Evolutionary conservation across 2,329 filamentous ascomycete species (phyloP), one percentile per base, ranked within the genome.

Genomic region (Calycina marina): DNA sequence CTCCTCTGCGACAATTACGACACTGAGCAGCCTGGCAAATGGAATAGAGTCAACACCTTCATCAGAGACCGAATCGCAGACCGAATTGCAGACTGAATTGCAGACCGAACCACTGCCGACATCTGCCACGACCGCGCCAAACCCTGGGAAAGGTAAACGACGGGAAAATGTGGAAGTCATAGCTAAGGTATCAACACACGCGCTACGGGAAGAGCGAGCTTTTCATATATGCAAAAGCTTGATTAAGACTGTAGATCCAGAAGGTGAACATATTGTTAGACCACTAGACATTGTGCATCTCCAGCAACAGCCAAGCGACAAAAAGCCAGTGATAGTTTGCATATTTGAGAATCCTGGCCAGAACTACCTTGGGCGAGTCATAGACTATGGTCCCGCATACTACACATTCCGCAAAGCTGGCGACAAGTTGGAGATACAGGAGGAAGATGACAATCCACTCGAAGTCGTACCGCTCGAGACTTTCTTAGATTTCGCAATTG

Each of bases 401-500:
- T 83, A 77, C 46, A 62, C 58, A 51, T 61, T 65, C 42, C 53
- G 56, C 14, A 72, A 67, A 33, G 53, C 61, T 3, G 66, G 62
- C 18, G 69, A 72, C 32, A 54, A 55, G 14, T 45, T 47, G 14
- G 54, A 57, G 24, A 46, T 43, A 6, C 40, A 43, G 17, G 31
- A 34, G 20, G 39, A 48, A 8, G 43, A 49, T 8, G 60, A 62
- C 22, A 56, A 55, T 2, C 61, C 73, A 1, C 62, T 62, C 12
- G 63, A 69, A 12, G 68, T 72, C 22, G 73, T 90, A 26, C 73
- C 77, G 28, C 60, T 94, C 4, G 66, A 78, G 28, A 65, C 72
- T 11, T 94, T 94, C 48, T 66, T 96, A 16, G 79, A 93, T 48
- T 94, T 94, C 51, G 88, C 86, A 17, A 82, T 93, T 37, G 86